Evolutionary conservation across 495 filamentous ascomycete species (phyloP), one percentile per base, ranked within the genome.

Genomic region (Penicillium angulare): DNA sequence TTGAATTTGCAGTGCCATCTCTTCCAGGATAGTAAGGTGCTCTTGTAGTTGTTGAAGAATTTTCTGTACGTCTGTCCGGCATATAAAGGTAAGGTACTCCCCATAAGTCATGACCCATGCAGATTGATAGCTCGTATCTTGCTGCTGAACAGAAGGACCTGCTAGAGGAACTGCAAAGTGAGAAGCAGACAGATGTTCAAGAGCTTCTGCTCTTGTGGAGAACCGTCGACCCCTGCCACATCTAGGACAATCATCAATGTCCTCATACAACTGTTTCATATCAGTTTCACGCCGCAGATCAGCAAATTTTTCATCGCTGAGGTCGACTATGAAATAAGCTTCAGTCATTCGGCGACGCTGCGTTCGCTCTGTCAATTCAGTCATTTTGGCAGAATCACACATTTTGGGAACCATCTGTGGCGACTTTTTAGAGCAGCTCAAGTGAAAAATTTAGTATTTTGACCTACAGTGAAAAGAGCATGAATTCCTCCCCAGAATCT

Each of bases 401-500:
- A 45, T 20, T 33, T 33, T 24, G 2, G 43, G 43, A 5, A 45
- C 21, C 1, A 31, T 45, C 43, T 45, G 12, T 22, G 1, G 21
- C n/a, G n/a, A n/a, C n/a, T n/a, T n/a, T n/a, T n/a, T n/a, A n/a
- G n/a, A n/a, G n/a, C n/a, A n/a, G n/a, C n/a, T n/a, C n/a, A n/a
- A n/a, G n/a, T n/a, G n/a, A n/a, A n/a, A n/a, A n/a, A n/a, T n/a
- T n/a, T n/a, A n/a, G n/a, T n/a, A n/a, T n/a, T n/a, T n/a, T 5
- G 26, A 22, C 26, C 18, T 45, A 45, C 43, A 2, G 21, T 33
- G 24, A 45, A 7, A 8, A 45, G 16, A 33, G 31, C 43, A 17
- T 45, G 16, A 10, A 45, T 33, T 8, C 20, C 43, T 33, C 43
- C 43, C 43, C 43, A 45, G 21, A 45, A 45, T 13, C 33, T 45